These are phyloP conservation scores for Rhododendron mucronatum DNA, from an alignment of 148 eudicot genomes.

Conservation along the genomic window DNA sequence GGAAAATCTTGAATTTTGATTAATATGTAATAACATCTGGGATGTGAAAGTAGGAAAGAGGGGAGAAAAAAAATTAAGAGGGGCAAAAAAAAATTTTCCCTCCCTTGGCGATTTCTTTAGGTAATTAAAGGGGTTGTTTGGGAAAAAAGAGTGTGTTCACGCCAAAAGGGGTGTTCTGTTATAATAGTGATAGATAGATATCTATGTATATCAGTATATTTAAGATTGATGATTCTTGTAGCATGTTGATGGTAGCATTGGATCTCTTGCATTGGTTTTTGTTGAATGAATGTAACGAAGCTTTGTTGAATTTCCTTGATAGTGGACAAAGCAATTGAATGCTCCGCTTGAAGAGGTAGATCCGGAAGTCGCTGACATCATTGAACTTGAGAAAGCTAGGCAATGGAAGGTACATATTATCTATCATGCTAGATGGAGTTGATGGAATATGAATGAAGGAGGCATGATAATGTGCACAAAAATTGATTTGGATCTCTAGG, in stretches of 20 bases:
- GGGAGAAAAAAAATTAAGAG: neutral
- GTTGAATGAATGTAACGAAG: neutral
- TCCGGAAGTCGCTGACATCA: conserved; percentile 80
- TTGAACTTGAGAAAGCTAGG: conserved; percentile 86
- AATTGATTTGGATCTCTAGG: neutral
- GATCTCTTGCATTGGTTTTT: conserved; percentile 5
- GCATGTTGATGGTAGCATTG: neutral
- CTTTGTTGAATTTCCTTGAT: conserved; percentile 10
- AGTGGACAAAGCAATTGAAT: conserved; percentile 92
- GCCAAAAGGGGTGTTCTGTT: neutral
- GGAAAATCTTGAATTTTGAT: neutral
- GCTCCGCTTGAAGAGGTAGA: conserved; percentile 75
- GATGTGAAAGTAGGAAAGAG: neutral
- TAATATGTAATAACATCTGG: neutral
- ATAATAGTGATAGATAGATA: neutral
- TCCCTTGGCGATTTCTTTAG: neutral
- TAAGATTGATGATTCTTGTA: neutral
- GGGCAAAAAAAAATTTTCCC: neutral
- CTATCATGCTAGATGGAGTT: too few relatives aligned
- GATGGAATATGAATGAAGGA: neutral
- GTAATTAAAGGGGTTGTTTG: neutral
- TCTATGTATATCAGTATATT: neutral
- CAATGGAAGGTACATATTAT: conserved; percentile 77
- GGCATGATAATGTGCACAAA: neutral
- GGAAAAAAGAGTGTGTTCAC: neutral